Percentiles rank a stretch among this genome's conserved stretches.
phyloP scores from a whole-genome alignment of 176 grass and related monocot genomes.

The Elymus sibiricus region DNA sequence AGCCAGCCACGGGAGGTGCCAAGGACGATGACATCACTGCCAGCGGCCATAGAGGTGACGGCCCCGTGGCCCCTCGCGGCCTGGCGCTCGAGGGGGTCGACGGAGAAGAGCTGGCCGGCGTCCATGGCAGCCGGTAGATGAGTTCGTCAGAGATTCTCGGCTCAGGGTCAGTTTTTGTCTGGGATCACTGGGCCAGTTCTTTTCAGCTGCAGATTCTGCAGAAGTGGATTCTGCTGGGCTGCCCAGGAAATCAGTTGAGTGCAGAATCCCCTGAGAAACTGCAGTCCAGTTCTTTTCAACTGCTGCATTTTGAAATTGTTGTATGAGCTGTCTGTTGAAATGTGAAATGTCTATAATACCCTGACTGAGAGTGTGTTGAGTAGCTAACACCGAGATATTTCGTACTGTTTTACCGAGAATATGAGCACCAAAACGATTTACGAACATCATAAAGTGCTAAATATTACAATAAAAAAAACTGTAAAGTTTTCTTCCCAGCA shows the following conservation, averaged over 20 bases:
- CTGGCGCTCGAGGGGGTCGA: conserved; percentile 80
- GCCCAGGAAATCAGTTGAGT: neutral
- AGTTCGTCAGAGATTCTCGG: neutral
- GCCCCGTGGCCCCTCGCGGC: conserved; percentile 76
- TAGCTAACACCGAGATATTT: neutral
- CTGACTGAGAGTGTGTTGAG: neutral
- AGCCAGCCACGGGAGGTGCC: conserved; percentile 93
- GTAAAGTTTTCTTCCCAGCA: neutral
- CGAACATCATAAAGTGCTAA: neutral
- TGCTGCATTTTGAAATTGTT: neutral
- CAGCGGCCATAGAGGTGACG: conserved; percentile 85
- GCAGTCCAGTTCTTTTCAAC: too few relatives aligned
- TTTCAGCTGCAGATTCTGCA: neutral
- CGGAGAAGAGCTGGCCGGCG: conserved; percentile 60
- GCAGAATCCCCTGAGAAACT: neutral
- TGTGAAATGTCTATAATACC: neutral
- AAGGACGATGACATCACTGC: conserved; percentile 90
- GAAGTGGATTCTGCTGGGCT: neutral
- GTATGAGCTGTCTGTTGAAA: neutral
- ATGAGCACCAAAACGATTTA: neutral
- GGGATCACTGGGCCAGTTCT: neutral
- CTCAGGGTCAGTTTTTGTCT: neutral
- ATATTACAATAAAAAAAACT: neutral
- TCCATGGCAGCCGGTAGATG: conserved; percentile 17
- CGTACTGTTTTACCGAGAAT: neutral